Conservation (phyloP, 2,329 filamentous ascomycete species). For the Pseudogymnoascus sp. region DNA sequence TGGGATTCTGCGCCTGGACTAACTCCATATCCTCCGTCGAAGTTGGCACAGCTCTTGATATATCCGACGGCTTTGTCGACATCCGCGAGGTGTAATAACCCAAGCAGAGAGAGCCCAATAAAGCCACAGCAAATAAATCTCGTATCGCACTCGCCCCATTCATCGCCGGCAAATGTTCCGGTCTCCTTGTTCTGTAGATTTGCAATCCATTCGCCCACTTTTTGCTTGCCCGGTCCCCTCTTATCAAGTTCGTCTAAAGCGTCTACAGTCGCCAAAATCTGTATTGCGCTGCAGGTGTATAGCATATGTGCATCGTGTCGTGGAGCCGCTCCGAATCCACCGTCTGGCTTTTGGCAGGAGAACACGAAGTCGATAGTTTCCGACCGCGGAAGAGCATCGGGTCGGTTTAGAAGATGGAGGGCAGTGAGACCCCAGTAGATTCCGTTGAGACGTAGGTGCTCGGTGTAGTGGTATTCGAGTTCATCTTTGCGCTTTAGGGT, state of each 20-base stretch:
- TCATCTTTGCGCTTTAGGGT: constrained; percentile 70
- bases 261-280: constrained; percentile 82
- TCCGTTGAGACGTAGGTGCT: constrained; percentile 90
- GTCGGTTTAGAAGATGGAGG: constrained; percentile 73
- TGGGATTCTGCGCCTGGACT: constrained; percentile 89
- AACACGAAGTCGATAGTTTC: constrained; percentile 89
- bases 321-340: constrained; percentile 89
- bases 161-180: constrained; percentile 86
- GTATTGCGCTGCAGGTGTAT: constrained; percentile 89
- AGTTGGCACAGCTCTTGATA: constrained; percentile 77
- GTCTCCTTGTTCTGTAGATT: constrained; percentile 70
- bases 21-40: constrained; percentile 89
- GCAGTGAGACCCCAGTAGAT: constrained; percentile 94
- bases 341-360: constrained; percentile 81
- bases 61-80: constrained; percentile 73
- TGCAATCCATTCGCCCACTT: constrained; percentile 74
- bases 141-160: constrained; percentile 95
- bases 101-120: constrained; percentile 80
- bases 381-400: constrained; percentile 71
- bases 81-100: constrained; percentile 65
- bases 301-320: constrained; percentile 94
- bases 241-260: constrained; percentile 76
- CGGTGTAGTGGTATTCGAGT: constrained; percentile 95
- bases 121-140: constrained; percentile 88
- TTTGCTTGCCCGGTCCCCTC: constrained; percentile 50